phyloP scores from a whole-genome alignment of 495 filamentous ascomycete species.

The Penicillium mononematosum region DNA sequence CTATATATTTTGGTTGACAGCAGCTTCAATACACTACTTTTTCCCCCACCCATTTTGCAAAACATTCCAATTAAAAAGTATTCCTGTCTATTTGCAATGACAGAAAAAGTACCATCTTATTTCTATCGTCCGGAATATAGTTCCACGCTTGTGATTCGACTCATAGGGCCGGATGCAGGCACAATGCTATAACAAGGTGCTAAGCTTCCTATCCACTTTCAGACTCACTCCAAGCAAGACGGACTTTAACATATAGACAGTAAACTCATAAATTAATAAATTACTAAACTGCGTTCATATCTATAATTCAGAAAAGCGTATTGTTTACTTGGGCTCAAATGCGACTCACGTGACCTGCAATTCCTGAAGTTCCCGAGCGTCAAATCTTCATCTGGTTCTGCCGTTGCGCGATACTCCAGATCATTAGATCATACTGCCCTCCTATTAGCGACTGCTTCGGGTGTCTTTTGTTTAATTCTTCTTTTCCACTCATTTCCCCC shows the following conservation, averaged over 20 bases:
- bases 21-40: not conserved
- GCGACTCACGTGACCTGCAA: slow-evolving; percentile 26
- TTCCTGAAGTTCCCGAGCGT: slow-evolving; percentile 49
- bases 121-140: not conserved
- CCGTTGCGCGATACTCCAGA: slow-evolving; percentile 41
- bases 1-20: not conserved
- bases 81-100: not conserved
- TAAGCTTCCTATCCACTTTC: not conserved
- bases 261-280: not conserved
- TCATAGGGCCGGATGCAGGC: not conserved
- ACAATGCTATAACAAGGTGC: not conserved
- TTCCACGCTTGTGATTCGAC: not conserved
- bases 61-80: not conserved
- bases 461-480: slow-evolving; percentile 30
- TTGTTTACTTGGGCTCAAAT: slow-evolving; percentile 9
- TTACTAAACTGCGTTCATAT: not conserved
- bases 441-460: slow-evolving; percentile 32
- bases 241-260: not conserved
- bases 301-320: not conserved
- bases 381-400: slow-evolving; percentile 45
- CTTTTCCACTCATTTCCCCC: slow-evolving; percentile 29
- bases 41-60: not conserved
- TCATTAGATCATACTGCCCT: slow-evolving; percentile 44
- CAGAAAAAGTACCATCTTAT: not conserved
- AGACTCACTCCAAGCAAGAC: not conserved